Evolutionary conservation across 2,329 filamentous ascomycete genomes (phyloP).

Genomic region (Phialophora macrospora): DNA sequence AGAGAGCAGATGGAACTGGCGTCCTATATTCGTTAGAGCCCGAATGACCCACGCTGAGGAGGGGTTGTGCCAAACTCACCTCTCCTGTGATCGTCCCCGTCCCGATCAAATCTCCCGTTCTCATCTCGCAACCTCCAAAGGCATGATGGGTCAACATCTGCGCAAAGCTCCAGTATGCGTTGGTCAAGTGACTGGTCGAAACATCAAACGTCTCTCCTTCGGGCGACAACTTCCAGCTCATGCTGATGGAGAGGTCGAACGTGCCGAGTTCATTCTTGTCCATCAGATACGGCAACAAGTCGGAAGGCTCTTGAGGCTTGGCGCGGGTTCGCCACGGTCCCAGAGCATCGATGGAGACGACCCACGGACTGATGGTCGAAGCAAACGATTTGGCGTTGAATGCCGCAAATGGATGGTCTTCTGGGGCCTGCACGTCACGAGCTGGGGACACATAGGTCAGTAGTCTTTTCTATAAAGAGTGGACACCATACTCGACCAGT

Average conservation of each 20-base stretch:
- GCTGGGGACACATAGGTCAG: no score
- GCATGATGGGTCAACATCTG: slow-evolving; percentile 23
- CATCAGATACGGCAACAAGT: slow-evolving; percentile 13
- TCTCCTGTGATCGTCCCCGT: slow-evolving; percentile 19
- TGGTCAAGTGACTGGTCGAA: slow-evolving; percentile 16
- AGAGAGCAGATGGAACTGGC: slow-evolving; percentile 15
- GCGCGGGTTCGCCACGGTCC: slow-evolving; percentile 3
- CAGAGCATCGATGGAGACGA: slow-evolving; percentile 22
- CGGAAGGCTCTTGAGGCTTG: slow-evolving; percentile 17
- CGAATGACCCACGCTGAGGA: neutral
- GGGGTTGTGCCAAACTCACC: neutral
- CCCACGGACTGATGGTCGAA: slow-evolving; percentile 19
- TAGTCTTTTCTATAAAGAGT: neutral
- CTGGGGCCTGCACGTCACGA: slow-evolving; percentile 8
- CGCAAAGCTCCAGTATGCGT: slow-evolving; percentile 18
- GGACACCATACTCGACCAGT: slow-evolving; percentile 64
- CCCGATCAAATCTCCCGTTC: slow-evolving; percentile 20
- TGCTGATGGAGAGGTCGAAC: slow-evolving; percentile 18
- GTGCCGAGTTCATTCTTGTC: slow-evolving; percentile 15
- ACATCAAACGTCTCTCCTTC: slow-evolving; percentile 16
- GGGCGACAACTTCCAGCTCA: slow-evolving; percentile 17
- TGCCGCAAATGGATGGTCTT: slow-evolving; percentile 19
- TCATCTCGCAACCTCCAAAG: slow-evolving; percentile 21
- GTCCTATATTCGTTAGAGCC: neutral
- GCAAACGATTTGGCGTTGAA: slow-evolving; percentile 23